Conservation (phyloP, 805 yeast species). For the Saccharomycodes ludwigii region DNA sequence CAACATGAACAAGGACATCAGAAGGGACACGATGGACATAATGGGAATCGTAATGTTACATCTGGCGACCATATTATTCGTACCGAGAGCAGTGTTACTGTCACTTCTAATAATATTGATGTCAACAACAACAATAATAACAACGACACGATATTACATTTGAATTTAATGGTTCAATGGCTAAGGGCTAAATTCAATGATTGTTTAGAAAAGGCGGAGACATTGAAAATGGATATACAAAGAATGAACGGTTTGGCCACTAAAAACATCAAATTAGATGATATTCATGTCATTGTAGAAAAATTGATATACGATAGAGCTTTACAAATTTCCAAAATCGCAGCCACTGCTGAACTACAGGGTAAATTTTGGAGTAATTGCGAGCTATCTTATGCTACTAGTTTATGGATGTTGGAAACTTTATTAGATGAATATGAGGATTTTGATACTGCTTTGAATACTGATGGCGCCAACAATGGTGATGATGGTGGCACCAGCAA, state of each 20-base stretch:
- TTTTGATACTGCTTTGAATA: conserved; percentile 12
- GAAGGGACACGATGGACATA: conserved; percentile 9
- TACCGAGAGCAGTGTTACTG: too few relatives aligned
- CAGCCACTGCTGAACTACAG: conserved; percentile 77
- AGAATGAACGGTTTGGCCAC: not conserved
- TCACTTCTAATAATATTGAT: too few relatives aligned
- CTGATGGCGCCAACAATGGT: conserved; percentile 23
- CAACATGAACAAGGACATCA: not conserved
- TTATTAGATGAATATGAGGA: conserved; percentile 41
- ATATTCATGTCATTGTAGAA: conserved; percentile 48
- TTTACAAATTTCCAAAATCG: conserved; percentile 79
- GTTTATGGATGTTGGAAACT: conserved; percentile 93
- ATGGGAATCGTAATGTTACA: too few relatives aligned
- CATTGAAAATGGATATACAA: not conserved
- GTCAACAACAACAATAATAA: too few relatives aligned
- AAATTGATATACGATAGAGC: conserved; percentile 87
- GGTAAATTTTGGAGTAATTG: conserved; percentile 50
- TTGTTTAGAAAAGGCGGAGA: conserved; percentile 79
- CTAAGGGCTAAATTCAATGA: conserved; percentile 81
- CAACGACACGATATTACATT: conserved; percentile 24
- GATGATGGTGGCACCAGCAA: conserved; percentile 8
- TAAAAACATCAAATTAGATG: conserved; percentile 9
- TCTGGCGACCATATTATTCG: too few relatives aligned
- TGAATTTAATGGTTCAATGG: conserved; percentile 79
- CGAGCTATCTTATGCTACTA: conserved; percentile 79